A percentile compares a stretch with the other conserved stretches of the same genome.
phyloP scores from a whole-genome alignment of 768 basidiomycete species.

The Leccinum uliginosum region DNA sequence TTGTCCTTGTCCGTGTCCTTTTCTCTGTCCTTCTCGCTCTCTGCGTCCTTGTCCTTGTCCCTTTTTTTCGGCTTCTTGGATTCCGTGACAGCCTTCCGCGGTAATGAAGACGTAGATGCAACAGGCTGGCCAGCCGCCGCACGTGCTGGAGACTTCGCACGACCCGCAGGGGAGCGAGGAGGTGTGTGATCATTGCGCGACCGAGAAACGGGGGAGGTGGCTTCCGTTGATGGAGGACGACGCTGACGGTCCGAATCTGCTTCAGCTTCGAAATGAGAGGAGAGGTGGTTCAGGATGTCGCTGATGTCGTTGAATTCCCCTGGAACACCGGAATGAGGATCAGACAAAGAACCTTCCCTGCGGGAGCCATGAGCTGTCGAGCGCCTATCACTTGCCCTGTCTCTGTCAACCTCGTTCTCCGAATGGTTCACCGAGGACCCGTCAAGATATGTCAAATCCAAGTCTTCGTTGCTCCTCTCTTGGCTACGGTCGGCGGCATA shows the following conservation, averaged over 20 bases:
- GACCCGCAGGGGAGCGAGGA: conserved; percentile 16
- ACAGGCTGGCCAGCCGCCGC: conserved; percentile 36
- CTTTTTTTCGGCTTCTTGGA: conserved; percentile 26
- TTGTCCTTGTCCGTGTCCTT: conserved; percentile 10
- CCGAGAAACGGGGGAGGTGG: conserved; percentile 30
- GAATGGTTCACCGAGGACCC: conserved; percentile 16
- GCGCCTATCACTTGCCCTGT: conserved; percentile 39
- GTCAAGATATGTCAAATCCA: conserved; percentile 54
- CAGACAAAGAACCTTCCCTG: conserved; percentile 32
- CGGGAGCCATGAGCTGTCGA: conserved; percentile 24
- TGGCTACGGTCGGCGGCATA: conserved; percentile 19
- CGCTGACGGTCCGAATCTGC: conserved; percentile 40
- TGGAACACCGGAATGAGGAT: conserved; percentile 46
- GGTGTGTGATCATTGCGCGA: conserved; percentile 22
- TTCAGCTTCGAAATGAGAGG: conserved; percentile 62
- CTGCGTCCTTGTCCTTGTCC: conserved; percentile 28
- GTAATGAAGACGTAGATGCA: conserved; percentile 48
- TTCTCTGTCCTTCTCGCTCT: conserved; percentile 21
- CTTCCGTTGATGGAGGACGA: conserved; percentile 33
- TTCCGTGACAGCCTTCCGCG: conserved; percentile 22
- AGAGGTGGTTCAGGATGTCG: conserved; percentile 73
- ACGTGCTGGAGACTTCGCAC: conserved; percentile 33
- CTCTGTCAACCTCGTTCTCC: conserved; percentile 31
- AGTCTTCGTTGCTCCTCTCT: conserved; percentile 43
- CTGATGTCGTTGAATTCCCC: conserved; percentile 68